Base-by-base conservation (phyloP, 176 grass and related monocot species). In the Miscanthus lutarioriparius region DNA sequence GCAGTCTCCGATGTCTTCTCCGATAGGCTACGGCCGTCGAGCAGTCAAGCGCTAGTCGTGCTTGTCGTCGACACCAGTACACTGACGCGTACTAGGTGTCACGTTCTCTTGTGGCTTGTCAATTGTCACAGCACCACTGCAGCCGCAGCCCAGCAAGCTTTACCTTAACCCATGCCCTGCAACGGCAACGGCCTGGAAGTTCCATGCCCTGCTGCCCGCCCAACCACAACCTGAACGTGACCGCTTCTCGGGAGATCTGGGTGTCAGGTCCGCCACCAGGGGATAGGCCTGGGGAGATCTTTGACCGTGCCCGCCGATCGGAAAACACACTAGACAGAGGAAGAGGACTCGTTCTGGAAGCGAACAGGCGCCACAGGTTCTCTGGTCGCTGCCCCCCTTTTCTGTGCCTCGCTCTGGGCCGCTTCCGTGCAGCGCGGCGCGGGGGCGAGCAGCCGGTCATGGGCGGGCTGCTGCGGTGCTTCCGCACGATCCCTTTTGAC, bases 201-300 rank as follows among this genome's bases (percentile, higher is more conserved):
- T 86, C 78, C 83, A 90, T 90, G 66, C 72, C 56, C 65, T 77
- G 33, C 82, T 76, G 78, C 53, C 83, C 72, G 64, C 33, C 83
- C 65, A 27, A 39, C 53, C 83, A 43, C 41, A 6, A 4, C 65
- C 62, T 53, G 70, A 37, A 48, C 77, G 38, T 28, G 32, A 49
- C 53, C 13, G 25, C 68, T 59, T 67, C 36, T 43, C 25, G n/a
- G 23, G 64, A 82, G 72, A 86, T 82, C 88, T 23, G 33, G 45
- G 27, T 53, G 45, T 12, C 84, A 64, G 76, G 15, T 15, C 26
- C 26, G 17, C 14, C 78, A n/a, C 9, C 4, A 25, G 70, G 26
- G 59, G 63, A 64, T 76, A n/a, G 12, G 10, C 6, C n/a, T 65
- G 20, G n/a, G 7, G 38, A 88, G 36, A 90, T 90, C 88, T 82